These are phyloP conservation scores for Calocybe gambosa DNA, from an alignment of 1,284 basidiomycete genomes.

Conservation along the genomic window DNA sequence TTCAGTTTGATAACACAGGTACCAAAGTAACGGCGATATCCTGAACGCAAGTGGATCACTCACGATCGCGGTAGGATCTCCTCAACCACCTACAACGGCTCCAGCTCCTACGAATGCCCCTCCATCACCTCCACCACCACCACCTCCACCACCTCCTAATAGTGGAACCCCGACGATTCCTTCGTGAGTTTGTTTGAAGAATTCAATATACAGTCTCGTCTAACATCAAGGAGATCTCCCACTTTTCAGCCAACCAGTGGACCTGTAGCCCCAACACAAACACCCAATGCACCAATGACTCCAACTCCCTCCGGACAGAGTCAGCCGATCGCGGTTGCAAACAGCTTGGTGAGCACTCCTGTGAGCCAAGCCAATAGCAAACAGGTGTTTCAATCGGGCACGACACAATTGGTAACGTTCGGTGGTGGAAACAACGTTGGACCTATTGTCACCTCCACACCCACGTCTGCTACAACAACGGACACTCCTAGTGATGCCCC, in stretches of 20 bases:
- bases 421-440: not conserved
- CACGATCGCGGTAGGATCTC: not conserved
- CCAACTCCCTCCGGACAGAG: too few relatives aligned
- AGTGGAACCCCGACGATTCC: not conserved
- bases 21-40: not conserved
- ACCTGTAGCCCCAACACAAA: not conserved
- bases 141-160: not conserved
- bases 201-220: not conserved
- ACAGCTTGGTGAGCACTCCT: not conserved
- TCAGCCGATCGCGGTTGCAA: not conserved
- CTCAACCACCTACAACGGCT: not conserved
- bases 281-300: not conserved
- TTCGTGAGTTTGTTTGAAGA: not conserved
- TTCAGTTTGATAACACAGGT: not conserved
- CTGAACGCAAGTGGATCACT: not conserved
- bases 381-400: not conserved
- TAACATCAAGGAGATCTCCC: not conserved
- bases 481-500: not conserved
- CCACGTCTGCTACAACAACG: not conserved
- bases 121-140: not conserved
- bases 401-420: not conserved
- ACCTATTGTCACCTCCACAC: not conserved
- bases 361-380: not conserved
- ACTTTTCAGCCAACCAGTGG: not conserved
- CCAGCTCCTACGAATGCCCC: not conserved